Conservation (phyloP, 140 eudicot genomes). For the Stevia rebaudiana region DNA sequence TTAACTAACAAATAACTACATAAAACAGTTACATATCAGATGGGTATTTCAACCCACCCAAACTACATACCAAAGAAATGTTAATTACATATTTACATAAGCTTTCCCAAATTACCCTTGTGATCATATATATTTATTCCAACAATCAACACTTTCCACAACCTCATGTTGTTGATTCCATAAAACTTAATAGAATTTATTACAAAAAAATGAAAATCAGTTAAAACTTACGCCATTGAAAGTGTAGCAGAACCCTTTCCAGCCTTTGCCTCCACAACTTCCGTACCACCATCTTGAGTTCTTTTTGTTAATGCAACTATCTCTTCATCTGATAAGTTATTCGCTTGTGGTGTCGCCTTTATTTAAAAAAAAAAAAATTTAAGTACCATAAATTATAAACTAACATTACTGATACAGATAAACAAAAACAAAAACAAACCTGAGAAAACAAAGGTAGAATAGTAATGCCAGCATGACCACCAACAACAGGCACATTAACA, state of each 20-base stretch:
- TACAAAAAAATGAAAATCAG: neutral
- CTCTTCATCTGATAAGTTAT: conserved; percentile 10
- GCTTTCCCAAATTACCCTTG: too few species aligned
- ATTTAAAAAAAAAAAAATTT: neutral
- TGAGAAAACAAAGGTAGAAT: conserved; percentile 17
- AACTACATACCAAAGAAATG: too few species aligned
- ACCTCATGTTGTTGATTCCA: neutral
- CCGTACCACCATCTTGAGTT: conserved; percentile 39
- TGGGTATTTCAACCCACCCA: too few species aligned
- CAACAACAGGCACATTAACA: conserved; percentile 94
- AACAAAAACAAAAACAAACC: conserved; percentile 2
- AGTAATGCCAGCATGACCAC: conserved; percentile 41
- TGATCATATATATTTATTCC: too few species aligned
- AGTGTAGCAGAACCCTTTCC: conserved; percentile 39
- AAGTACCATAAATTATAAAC: neutral
- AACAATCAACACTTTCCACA: neutral
- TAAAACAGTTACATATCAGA: too few species aligned
- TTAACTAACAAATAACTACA: too few species aligned
- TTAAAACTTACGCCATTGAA: conserved; percentile 33
- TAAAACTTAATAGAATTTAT: neutral
- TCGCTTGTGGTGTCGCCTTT: conserved; percentile 18
- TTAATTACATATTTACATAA: too few species aligned
- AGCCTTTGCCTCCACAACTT: conserved; percentile 46
- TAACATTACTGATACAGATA: neutral
- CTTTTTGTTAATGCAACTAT: conserved; percentile 12